Evolutionary conservation across 2,329 filamentous ascomycete genomes (phyloP).

Genomic region (Microsporum ferrugineum): DNA sequence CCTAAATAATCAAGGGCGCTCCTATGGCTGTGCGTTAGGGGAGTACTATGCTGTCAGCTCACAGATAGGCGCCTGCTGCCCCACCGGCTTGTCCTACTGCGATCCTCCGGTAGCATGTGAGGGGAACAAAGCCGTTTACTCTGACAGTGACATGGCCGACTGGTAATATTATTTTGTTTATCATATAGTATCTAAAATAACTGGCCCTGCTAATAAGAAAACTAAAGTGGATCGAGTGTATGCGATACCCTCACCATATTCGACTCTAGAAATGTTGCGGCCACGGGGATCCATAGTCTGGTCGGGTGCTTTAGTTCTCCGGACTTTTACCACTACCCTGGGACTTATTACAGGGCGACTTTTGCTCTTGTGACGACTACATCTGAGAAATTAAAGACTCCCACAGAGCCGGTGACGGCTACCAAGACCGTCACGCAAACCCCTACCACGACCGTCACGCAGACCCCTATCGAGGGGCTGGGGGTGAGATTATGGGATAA

Average conservation of each 20-base stretch:
- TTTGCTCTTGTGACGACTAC: not conserved
- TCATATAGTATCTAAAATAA: not conserved
- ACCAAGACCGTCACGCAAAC: not conserved
- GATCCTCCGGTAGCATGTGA: not conserved
- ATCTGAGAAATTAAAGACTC: not conserved
- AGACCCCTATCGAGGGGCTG: not conserved
- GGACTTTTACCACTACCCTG: not conserved
- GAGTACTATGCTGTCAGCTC: not conserved
- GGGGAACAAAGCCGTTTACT: not conserved
- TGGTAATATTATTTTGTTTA: not conserved
- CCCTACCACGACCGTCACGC: not conserved
- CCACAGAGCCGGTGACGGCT: not conserved
- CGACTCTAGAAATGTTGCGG: not conserved
- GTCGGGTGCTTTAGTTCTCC: not conserved
- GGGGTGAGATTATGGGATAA: not conserved
- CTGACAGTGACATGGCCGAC: not conserved
- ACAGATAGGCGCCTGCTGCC: not conserved
- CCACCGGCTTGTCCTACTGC: not conserved
- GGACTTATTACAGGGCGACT: not conserved
- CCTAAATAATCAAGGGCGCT: not conserved
- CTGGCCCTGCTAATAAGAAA: not conserved
- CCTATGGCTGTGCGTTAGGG: not conserved
- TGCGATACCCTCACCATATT: conserved; percentile 1
- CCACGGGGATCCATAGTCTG: not conserved
- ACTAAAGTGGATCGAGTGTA: not conserved